phyloP scores from a whole-genome alignment of 441 rosid genomes.

The Arabidopsis hybrid region DNA sequence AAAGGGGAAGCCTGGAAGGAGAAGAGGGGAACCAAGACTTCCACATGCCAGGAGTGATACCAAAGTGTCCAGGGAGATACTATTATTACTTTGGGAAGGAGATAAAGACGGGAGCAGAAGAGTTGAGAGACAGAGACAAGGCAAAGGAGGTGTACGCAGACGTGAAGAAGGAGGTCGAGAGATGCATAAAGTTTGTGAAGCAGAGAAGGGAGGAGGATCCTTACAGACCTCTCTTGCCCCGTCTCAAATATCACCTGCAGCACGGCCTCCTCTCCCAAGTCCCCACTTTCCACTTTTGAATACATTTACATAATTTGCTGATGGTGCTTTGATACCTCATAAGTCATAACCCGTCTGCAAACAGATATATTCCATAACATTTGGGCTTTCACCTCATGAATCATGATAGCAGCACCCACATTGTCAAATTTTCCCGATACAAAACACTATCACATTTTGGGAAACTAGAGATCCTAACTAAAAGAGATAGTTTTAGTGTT shows the following conservation, averaged over 20 bases:
- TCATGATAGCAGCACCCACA: neutral
- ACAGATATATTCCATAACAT: constrained; percentile 11
- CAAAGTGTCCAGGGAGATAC: constrained; percentile 85
- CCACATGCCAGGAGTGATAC: constrained; percentile 70
- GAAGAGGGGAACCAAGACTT: constrained; percentile 76
- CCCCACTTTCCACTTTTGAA: constrained; percentile 62
- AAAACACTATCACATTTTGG: constrained; percentile 11
- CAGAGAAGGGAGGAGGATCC: constrained; percentile 79
- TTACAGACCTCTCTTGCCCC: constrained; percentile 67
- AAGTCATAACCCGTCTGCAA: neutral
- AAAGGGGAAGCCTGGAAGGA: constrained; percentile 59
- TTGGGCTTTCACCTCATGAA: constrained; percentile 24
- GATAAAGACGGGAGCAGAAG: constrained; percentile 64
- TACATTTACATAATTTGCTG: constrained; percentile 1
- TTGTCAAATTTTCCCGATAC: constrained; percentile 17
- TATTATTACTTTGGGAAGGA: constrained; percentile 79
- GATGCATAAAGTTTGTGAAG: constrained; percentile 65
- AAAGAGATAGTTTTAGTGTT: constrained; percentile 39
- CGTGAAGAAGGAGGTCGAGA: constrained; percentile 76
- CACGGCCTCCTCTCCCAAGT: constrained; percentile 63
- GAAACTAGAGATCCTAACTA: constrained; percentile 7
- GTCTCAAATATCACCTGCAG: constrained; percentile 62
- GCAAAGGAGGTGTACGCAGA: constrained; percentile 64
- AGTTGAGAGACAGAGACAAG: constrained; percentile 61
- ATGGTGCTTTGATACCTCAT: too few relatives aligned